Conservation (phyloP, 495 filamentous ascomycete genomes). For the Penicillium ucsense region DNA sequence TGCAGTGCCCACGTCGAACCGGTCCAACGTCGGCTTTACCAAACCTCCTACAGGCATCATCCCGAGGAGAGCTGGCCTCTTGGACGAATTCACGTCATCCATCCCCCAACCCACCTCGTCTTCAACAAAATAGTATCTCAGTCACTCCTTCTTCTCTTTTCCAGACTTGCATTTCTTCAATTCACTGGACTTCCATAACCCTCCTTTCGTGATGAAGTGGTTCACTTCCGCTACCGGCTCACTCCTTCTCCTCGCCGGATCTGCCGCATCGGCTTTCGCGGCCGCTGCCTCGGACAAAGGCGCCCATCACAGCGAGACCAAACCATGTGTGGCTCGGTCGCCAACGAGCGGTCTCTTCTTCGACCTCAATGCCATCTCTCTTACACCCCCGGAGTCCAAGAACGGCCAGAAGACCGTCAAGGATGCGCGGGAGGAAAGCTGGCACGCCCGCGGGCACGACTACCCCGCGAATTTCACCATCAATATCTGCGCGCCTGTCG, state of each 20-base stretch:
- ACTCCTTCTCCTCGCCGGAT: constrained; percentile 7
- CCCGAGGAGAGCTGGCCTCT: constrained; percentile 10
- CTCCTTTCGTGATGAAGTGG: constrained; percentile 12
- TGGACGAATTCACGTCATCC: neutral
- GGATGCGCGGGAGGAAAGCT: constrained; percentile 60
- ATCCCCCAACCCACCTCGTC: no score
- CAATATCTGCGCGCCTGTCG: constrained; percentile 84
- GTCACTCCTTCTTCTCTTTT: neutral
- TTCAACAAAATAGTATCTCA: no score
- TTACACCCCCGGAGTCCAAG: constrained; percentile 39
- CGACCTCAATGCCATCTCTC: constrained; percentile 70
- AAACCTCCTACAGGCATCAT: no score
- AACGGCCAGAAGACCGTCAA: constrained; percentile 49
- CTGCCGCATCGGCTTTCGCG: constrained; percentile 10
- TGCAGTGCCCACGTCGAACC: no score
- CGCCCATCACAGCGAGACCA: constrained; percentile 17
- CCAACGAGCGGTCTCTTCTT: constrained; percentile 71
- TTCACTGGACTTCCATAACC: neutral
- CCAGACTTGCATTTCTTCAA: constrained; percentile 2
- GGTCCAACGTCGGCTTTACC: no score
- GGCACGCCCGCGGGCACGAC: constrained; percentile 75
- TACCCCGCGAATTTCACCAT: constrained; percentile 86
- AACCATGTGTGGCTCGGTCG: constrained; percentile 72
- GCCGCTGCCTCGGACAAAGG: constrained; percentile 17
- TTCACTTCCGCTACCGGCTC: constrained; percentile 11